Conservation (phyloP, 164 flowering plant genomes). For the Magnolia officinalis region DNA sequence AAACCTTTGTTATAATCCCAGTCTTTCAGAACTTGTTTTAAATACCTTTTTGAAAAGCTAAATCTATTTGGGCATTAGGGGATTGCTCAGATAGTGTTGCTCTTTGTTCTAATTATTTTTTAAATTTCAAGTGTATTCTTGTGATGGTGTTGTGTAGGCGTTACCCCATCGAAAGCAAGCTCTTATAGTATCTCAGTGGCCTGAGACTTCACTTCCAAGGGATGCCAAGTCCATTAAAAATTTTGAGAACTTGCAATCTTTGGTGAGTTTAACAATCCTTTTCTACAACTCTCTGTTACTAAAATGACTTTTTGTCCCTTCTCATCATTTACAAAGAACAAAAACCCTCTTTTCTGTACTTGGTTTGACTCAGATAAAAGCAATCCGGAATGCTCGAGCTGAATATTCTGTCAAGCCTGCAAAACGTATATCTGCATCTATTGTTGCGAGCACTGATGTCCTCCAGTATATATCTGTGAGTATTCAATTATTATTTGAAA, state of each 20-base stretch:
- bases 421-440: constrained; percentile 80
- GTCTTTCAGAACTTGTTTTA: too few species aligned
- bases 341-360: not conserved
- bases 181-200: constrained; percentile 83
- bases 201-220: constrained; percentile 65
- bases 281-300: not conserved
- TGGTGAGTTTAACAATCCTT: constrained; percentile 46
- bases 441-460: constrained; percentile 75
- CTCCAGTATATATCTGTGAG: constrained; percentile 70
- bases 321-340: not conserved
- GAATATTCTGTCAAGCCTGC: constrained; percentile 94
- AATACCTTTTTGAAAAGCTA: too few species aligned
- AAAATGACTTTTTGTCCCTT: not conserved
- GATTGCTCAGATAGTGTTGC: not conserved
- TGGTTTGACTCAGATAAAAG: constrained; percentile 48
- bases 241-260: constrained; percentile 82
- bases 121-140: not conserved
- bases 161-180: constrained; percentile 71
- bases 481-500: constrained; percentile 4
- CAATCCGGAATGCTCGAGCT: constrained; percentile 91
- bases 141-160: constrained; percentile 42
- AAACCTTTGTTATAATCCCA: too few species aligned
- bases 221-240: constrained; percentile 44
- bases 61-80: not conserved
- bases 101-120: not conserved